Conservation (phyloP, 2,329 filamentous ascomycete genomes). For the Aspergillus fijiensis region DNA sequence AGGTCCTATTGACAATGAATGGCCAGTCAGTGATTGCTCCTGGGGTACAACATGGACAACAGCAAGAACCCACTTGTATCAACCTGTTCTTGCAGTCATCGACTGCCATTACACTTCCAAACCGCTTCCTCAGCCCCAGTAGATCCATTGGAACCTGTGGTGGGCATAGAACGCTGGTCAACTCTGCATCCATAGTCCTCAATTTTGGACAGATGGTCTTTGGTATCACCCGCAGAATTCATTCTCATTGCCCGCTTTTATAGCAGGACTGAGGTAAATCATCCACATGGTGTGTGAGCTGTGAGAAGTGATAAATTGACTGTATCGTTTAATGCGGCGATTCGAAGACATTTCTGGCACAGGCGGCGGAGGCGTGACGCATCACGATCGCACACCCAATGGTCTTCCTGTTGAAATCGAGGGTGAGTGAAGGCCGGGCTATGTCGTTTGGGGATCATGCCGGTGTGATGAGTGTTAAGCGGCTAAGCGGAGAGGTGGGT, state of each 20-base stretch:
- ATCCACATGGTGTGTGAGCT: too few relatives aligned
- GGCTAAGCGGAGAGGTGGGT: background rate
- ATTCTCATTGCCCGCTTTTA: too few relatives aligned
- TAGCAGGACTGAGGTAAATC: too few relatives aligned
- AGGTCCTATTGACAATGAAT: slow-evolving; percentile 11
- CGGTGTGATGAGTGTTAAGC: background rate
- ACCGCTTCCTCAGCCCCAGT: slow-evolving; percentile 9
- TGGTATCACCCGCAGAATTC: too few relatives aligned
- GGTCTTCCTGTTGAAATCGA: background rate
- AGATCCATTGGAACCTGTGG: background rate
- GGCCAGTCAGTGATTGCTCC: too few relatives aligned
- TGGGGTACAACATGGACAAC: too few relatives aligned
- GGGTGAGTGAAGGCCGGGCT: background rate
- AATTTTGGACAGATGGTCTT: too few relatives aligned
- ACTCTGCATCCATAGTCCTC: background rate
- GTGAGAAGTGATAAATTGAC: background rate
- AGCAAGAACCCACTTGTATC: slow-evolving; percentile 12
- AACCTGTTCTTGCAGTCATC: slow-evolving; percentile 22
- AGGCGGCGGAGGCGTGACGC: background rate
- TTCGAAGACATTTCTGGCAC: background rate
- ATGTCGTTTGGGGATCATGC: background rate
- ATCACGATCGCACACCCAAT: background rate
- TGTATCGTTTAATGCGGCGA: background rate
- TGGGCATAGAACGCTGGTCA: background rate
- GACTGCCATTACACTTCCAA: slow-evolving; percentile 8